Base-by-base conservation (phyloP, 2,329 filamentous ascomycete genomes). In the Colletotrichum musae region DNA sequence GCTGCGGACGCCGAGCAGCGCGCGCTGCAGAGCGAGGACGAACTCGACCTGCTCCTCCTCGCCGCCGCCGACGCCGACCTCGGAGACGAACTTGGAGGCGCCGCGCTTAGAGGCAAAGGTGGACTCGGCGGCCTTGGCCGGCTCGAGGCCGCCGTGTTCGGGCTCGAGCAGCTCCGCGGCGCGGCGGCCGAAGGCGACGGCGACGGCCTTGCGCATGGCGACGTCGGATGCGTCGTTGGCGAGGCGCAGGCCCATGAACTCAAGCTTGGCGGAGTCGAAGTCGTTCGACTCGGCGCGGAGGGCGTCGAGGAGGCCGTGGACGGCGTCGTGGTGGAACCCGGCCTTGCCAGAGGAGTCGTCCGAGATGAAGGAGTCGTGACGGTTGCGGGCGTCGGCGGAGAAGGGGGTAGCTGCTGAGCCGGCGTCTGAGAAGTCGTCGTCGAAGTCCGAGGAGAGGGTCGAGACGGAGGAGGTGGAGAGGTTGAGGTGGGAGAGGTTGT, bases 231-330 rank as follows among this genome's bases (percentile, higher is more conserved):
- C 96, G 76, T 98, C 94, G 75, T 93, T 94, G 63, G 92, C 92
- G 79, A 99, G 93, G 12, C 95, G 92, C n/a, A 98, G 86, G 54
- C 94, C 93, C 84, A 95, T 97, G 71, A 99, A 93, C 79, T 99
- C 96, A 41, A 98, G 88, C 78, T 95, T 94, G 58, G 89, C 88
- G 2, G 86, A 86, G 75, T 97, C 95, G 72, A 97, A 96, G 77
- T 97, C 93, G 12, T 90, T 89, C 15, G 89, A 88, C 13, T 91
- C 89, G 24, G 91, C 92, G 59, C 92, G 91, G 50, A 98, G 86
- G 26, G 94, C 93, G 75, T 98, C 95, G 71, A 95, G 87, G n/a
- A 98, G 88, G 70, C 94, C 95, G 72, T 91, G 87, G 3, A 95
- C 93, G 28, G 95, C 95, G 76, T 98, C 95, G 70, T 92, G 87